Conservation (phyloP, 257 asterid genomes). For the Lycium ferocissimum region DNA sequence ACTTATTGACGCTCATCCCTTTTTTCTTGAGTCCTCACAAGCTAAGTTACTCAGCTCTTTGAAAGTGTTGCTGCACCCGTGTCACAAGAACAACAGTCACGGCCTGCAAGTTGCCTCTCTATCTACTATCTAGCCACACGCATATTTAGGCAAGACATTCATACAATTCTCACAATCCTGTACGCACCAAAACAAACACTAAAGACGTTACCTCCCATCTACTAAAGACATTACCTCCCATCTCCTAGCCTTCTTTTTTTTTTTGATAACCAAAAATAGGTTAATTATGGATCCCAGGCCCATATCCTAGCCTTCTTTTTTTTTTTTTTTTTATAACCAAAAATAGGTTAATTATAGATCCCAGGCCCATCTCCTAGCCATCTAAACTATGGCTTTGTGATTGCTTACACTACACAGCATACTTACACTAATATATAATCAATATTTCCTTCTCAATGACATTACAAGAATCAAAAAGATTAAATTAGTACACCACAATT, state of each 20-base stretch:
- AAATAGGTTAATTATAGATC: too few relatives aligned
- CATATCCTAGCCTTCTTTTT: too few relatives aligned
- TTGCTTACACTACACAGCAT: neutral
- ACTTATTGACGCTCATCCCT: neutral
- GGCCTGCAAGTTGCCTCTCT: conserved; percentile 7
- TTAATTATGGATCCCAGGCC: too few relatives aligned
- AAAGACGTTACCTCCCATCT: neutral
- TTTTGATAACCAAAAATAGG: too few relatives aligned
- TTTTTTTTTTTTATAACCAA: too few relatives aligned
- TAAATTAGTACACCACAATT: neutral
- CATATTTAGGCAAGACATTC: neutral
- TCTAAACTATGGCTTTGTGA: neutral
- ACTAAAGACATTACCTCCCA: neutral
- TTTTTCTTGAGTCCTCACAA: neutral
- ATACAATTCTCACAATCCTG: conserved; percentile 6
- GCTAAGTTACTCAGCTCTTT: too few relatives aligned
- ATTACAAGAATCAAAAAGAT: conserved; percentile 17
- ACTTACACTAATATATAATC: conserved; percentile 12
- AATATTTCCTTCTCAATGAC: neutral
- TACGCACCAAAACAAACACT: neutral
- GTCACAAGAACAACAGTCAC: neutral
- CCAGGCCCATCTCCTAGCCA: neutral
- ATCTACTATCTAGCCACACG: neutral
- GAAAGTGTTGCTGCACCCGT: too few relatives aligned
- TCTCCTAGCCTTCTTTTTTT: neutral